Percentiles rank a stretch among this genome's conserved stretches.
These are phyloP conservation scores for Grigorovia jiainica DNA, from an alignment of 805 yeast species.

Conservation along the genomic window DNA sequence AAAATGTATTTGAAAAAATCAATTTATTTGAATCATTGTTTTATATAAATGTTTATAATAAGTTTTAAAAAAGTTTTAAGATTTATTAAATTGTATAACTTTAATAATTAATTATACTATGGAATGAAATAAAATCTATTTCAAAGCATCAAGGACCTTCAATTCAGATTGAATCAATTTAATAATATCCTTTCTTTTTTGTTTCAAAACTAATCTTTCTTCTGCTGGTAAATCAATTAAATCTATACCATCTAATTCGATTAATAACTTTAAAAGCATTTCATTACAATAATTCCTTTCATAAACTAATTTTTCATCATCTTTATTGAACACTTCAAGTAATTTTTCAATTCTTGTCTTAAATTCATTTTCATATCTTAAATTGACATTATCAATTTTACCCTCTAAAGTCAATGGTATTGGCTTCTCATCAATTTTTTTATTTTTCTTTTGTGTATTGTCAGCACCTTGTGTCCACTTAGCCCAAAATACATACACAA, in stretches of 20 bases:
- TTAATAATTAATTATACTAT: too few relatives aligned
- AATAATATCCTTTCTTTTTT: slow-evolving; percentile 49
- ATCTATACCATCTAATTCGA: slow-evolving; percentile 60
- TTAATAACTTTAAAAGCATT: slow-evolving; percentile 52
- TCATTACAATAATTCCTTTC: slow-evolving; percentile 55
- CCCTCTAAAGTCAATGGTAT: slow-evolving; percentile 19
- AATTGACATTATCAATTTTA: slow-evolving; percentile 18
- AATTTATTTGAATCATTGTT: background rate
- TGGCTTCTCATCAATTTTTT: slow-evolving; percentile 9
- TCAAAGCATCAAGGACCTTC: slow-evolving; percentile 39
- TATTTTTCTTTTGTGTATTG: slow-evolving; percentile 5
- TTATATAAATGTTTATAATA: background rate
- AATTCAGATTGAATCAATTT: slow-evolving; percentile 51
- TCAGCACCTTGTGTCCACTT: background rate
- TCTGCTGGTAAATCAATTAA: slow-evolving; percentile 31
- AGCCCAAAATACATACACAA: slow-evolving; percentile 12
- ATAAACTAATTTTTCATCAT: slow-evolving; percentile 29
- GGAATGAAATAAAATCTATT: too few relatives aligned
- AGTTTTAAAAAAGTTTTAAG: background rate
- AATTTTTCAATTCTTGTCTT: slow-evolving; percentile 15
- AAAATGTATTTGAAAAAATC: background rate
- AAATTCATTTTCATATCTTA: slow-evolving; percentile 21
- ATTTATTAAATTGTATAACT: too few relatives aligned
- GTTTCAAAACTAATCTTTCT: slow-evolving; percentile 39
- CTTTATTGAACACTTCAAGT: slow-evolving; percentile 13